Conservation (phyloP, 1,284 basidiomycete genomes). For the Irpex lacteus region DNA sequence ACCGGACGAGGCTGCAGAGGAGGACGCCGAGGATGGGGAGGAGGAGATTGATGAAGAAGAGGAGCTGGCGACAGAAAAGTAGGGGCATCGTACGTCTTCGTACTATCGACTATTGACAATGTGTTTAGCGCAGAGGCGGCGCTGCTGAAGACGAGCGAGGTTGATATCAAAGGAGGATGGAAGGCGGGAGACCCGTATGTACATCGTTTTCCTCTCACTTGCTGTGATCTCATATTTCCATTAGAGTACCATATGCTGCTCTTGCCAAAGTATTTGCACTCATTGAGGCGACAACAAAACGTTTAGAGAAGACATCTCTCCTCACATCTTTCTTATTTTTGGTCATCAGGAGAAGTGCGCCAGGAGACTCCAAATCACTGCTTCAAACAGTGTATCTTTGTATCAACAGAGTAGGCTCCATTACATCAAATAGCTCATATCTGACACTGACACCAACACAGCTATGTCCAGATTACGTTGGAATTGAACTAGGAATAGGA, state of each 20-base stretch:
- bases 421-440: background rate
- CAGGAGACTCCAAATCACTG: constrained; percentile 68
- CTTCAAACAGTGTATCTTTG: constrained; percentile 94
- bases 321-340: constrained; percentile 88
- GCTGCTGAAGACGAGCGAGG: constrained; percentile 61
- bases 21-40: constrained; percentile 48
- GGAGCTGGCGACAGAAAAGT: constrained; percentile 59
- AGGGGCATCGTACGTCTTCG: constrained; percentile 18
- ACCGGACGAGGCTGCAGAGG: constrained; percentile 32
- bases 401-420: constrained; percentile 78
- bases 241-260: constrained; percentile 91
- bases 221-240: background rate
- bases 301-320: constrained; percentile 88
- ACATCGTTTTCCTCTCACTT: background rate
- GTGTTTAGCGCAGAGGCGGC: constrained; percentile 65
- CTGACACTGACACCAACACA: constrained; percentile 30
- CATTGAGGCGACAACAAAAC: constrained; percentile 95
- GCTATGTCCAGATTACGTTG: constrained; percentile 95
- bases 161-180: constrained; percentile 85
- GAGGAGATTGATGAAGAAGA: constrained; percentile 51
- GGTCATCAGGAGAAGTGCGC: constrained; percentile 82
- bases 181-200: constrained; percentile 82
- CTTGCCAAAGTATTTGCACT: constrained; percentile 86
- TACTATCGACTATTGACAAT: background rate
- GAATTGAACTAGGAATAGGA: constrained; percentile 95